Evolutionary conservation across 305 asterid genomes (phyloP).

Genomic region (Ilex paraguariensis): DNA sequence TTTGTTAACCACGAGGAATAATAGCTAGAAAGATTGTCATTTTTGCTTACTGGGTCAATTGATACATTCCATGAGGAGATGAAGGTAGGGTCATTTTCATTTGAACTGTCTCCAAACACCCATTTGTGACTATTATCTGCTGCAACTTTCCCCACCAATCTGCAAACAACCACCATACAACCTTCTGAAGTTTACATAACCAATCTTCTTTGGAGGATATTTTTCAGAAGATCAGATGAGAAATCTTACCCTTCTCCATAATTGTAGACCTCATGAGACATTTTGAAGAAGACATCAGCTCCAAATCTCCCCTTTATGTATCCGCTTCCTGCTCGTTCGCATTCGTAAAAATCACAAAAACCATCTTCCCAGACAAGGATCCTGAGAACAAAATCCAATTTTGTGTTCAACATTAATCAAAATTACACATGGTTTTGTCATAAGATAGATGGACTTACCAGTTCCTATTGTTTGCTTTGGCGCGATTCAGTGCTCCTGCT

Average conservation of each 20-base stretch:
- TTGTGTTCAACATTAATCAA: neutral
- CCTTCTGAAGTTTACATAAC: neutral
- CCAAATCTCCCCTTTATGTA: slow-evolving; percentile 52
- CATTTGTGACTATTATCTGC: slow-evolving; percentile 80
- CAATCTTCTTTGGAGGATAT: neutral
- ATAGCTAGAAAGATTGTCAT: neutral
- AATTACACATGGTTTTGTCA: neutral
- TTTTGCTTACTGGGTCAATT: slow-evolving; percentile 55
- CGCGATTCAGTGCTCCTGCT: slow-evolving; percentile 56
- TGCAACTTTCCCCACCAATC: slow-evolving; percentile 86
- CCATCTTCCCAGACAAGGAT: slow-evolving; percentile 93
- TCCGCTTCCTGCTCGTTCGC: slow-evolving; percentile 55
- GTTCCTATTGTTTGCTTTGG: slow-evolving; percentile 74
- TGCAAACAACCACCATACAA: slow-evolving; percentile 16
- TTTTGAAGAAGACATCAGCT: slow-evolving; percentile 72
- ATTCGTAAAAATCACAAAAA: slow-evolving; percentile 63
- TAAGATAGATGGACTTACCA: slow-evolving; percentile 34
- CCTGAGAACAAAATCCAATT: slow-evolving; percentile 35
- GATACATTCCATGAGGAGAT: slow-evolving; percentile 67
- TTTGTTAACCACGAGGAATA: neutral
- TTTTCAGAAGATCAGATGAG: neutral
- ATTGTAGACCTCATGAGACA: slow-evolving; percentile 79
- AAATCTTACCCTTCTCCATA: slow-evolving; percentile 74
- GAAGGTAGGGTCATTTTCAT: slow-evolving; percentile 49
- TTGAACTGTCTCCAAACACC: slow-evolving; percentile 58